Evolutionary conservation across 169 alveolate species (phyloP), one percentile per base, ranked within the genome.

Genomic region (Eimeria necatrix): DNA sequence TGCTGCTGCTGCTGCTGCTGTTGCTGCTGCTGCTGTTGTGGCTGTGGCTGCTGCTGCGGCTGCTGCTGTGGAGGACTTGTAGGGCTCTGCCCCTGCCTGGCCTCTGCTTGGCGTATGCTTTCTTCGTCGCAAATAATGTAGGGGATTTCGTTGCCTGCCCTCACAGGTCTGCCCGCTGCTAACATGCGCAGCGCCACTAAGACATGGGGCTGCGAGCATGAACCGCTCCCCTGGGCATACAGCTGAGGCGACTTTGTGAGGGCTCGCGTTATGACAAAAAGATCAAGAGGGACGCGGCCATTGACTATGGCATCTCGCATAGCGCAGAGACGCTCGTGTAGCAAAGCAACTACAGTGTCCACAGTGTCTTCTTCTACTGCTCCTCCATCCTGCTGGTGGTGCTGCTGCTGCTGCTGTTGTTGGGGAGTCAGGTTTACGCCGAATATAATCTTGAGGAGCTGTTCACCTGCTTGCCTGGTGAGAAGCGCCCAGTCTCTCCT

Each of bases 401-500:
- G 24, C 64, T 70, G 78, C 78, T 48, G 81, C 53, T 60, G 61
- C 46, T 64, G 93, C 10, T 86, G 61, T 32, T 51, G 16, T 22
- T 12, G 53, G 24, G 85, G 53, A 32, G 76, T 76, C 20, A 26
- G 95, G 52, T 83, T 48, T 8, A 78, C 61, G 51, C 94, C 64
- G 24, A 70, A 96, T 52, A 98, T 96, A 52, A 96, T 90, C 81
- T 96, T 97, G 24, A 97, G 95, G 8, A 98, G 97, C 86, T 95
- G 97, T 61, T 96, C 95, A n/a, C 99, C 98, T 52, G 98, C 97
- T 14, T 96, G 96, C 88, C 98, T 99, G 41, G 99, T 98, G 89
- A 99, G 96, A 26, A 97, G 97, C 73, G 99, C 98, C 99, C 99
- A 99, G 96, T 99, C 99, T 93, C 99, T 97, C 93, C 99, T 96